Evolutionary conservation across 2,329 filamentous ascomycete species (phyloP), one percentile per base, ranked within the genome.

Genomic region (Tolypocladium pustulatum): DNA sequence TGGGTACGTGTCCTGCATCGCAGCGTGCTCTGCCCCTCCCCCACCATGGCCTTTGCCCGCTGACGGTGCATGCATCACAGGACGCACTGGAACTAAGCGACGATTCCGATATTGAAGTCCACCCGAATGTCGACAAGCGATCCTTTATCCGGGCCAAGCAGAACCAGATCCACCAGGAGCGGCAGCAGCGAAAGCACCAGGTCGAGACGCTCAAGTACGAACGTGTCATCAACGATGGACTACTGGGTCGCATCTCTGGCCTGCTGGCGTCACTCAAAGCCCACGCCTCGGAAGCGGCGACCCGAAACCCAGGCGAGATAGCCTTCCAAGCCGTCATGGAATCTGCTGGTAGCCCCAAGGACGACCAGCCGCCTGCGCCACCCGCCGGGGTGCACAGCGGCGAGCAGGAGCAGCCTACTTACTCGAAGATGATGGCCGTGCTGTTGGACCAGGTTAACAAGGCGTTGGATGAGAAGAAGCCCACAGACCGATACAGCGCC

Each of bases 101-200:
- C 75, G 94, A 99, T 76, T 97, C 91, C 56, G 94, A 99, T 69
- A 87, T 99, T 67, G 94, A 99, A 77, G 94, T 97, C 56, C 94
- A 99, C 75, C 94, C 94, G 61, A 99, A 99, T 72, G 94, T 99
- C 72, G 94, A 99, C 78, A 99, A 99, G 75, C 85, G 88, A 56
- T 97, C 93, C 61, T 99, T 99, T 75, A 99, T 99, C 73, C 90
- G 93, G 64, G 95, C 94, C 64, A 99, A 99, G 77, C 94, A 97
- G 78, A 88, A 87, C 67, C 92, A 99, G 76, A 99, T 99, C 67
- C 94, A 99, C 73, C 86, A 92, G 69, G 88, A 97, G 72, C 88
- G 94, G 58, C 81, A 86, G 65, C 88, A 95, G 68, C 88, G 94
- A 59, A 90, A 89, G 71, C 86, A 89, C 67, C 88, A 96, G 69